Conservation (phyloP, 1,284 basidiomycete species). For the Tilletia indica region DNA sequence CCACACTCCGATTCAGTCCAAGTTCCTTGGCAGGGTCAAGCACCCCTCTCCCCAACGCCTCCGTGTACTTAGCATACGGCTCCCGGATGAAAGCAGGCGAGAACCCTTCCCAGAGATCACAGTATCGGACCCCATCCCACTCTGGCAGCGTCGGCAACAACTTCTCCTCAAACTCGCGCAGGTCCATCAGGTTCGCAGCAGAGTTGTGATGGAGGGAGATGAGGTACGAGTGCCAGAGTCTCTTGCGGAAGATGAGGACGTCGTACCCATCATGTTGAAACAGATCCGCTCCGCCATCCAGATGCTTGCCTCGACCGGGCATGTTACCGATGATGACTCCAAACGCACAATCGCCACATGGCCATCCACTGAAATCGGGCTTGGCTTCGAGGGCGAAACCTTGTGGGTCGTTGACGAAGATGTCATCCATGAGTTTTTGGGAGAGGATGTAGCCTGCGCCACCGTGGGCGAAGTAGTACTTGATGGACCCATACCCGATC, state of each 20-base stretch:
- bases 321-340: neutral
- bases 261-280: constrained; percentile 16
- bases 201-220: constrained; percentile 19
- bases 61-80: constrained; percentile 16
- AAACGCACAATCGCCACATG: constrained; percentile 17
- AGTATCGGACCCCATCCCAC: constrained; percentile 19
- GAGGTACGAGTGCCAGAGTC: constrained; percentile 17
- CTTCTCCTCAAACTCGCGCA: constrained; percentile 21
- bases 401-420: constrained; percentile 8
- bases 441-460: constrained; percentile 15
- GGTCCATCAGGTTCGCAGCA: constrained; percentile 17
- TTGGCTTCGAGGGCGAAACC: constrained; percentile 5
- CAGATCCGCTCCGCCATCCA: constrained; percentile 8
- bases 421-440: constrained; percentile 17
- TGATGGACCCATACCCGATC: constrained; percentile 16
- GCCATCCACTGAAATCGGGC: constrained; percentile 5
- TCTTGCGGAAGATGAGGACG: constrained; percentile 16
- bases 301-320: constrained; percentile 1
- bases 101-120: constrained; percentile 20
- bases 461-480: constrained; percentile 20
- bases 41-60: neutral
- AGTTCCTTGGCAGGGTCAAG: neutral
- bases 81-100: constrained; percentile 16
- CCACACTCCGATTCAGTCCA: constrained; percentile 8
- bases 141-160: constrained; percentile 19